A percentile compares a stretch with the other conserved stretches of the same genome.
Conservation (phyloP, 2,329 filamentous ascomycete species). For the Fusarium setosum region DNA sequence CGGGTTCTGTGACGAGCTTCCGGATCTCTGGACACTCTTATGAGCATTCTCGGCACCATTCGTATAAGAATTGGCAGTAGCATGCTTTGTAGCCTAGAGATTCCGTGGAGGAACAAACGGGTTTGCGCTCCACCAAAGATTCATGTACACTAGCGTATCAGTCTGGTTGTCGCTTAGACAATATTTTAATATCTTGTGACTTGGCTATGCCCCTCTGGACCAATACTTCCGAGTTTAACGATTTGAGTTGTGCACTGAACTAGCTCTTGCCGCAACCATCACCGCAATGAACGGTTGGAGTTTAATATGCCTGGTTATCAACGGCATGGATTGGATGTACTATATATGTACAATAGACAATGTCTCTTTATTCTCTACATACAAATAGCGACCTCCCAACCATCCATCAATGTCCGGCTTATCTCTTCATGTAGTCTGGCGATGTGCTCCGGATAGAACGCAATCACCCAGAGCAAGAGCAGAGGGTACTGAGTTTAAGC, state of each 20-base stretch:
- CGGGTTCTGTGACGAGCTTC: background rate
- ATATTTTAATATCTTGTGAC: too few relatives aligned
- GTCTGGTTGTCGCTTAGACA: too few relatives aligned
- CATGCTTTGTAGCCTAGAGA: background rate
- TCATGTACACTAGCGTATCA: too few relatives aligned
- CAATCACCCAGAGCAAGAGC: too few relatives aligned
- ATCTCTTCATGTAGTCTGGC: too few relatives aligned
- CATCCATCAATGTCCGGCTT: background rate
- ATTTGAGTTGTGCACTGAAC: too few relatives aligned
- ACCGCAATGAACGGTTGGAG: background rate
- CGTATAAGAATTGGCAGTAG: background rate
- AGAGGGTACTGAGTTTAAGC: too few relatives aligned
- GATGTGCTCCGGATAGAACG: too few relatives aligned
- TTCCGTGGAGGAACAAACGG: background rate
- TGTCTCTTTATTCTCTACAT: background rate
- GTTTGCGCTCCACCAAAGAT: too few relatives aligned
- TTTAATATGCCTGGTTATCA: background rate
- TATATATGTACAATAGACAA: background rate
- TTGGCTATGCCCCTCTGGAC: too few relatives aligned
- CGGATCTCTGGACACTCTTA: background rate
- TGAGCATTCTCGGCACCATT: background rate
- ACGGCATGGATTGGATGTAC: background rate
- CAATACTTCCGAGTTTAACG: too few relatives aligned
- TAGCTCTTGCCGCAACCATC: too few relatives aligned
- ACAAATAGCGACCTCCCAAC: background rate